phyloP scores from a whole-genome alignment of 495 filamentous ascomycete species.

The Astrothelium macrocarpum region DNA sequence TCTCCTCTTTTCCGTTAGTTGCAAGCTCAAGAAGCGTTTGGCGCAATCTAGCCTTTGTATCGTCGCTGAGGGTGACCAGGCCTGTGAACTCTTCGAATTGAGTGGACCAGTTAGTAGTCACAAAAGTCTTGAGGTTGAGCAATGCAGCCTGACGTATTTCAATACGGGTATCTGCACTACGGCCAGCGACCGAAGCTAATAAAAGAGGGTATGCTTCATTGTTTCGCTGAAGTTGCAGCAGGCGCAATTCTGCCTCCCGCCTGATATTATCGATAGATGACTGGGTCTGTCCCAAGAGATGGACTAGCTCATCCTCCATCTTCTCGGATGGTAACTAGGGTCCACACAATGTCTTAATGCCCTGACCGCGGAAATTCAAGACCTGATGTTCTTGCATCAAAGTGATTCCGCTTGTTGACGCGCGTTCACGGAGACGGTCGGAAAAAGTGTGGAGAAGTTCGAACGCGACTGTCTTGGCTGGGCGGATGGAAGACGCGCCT shows the following conservation, averaged over 20 bases:
- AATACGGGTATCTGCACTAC: constrained; percentile 56
- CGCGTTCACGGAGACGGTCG: neutral
- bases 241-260: constrained; percentile 68
- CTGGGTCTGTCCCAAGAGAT: constrained; percentile 72
- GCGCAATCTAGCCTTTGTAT: constrained; percentile 63
- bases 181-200: constrained; percentile 57
- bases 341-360: neutral
- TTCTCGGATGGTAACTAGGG: neutral
- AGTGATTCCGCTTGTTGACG: neutral
- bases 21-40: constrained; percentile 62
- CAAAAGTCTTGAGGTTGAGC: constrained; percentile 67
- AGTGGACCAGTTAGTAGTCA: constrained; percentile 68
- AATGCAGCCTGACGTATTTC: constrained; percentile 76
- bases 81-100: constrained; percentile 60
- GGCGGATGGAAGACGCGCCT: neutral
- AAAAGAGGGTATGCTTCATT: constrained; percentile 66
- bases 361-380: neutral
- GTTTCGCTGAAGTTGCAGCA: constrained; percentile 49
- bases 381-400: neutral
- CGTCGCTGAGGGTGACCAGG: constrained; percentile 49
- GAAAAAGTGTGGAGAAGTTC: neutral
- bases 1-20: constrained; percentile 62
- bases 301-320: constrained; percentile 81
- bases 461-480: neutral
- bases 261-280: constrained; percentile 56